Percentiles rank a stretch among this genome's conserved stretches.
Conservation (phyloP, 768 basidiomycete genomes). For the Boletus bicolor region DNA sequence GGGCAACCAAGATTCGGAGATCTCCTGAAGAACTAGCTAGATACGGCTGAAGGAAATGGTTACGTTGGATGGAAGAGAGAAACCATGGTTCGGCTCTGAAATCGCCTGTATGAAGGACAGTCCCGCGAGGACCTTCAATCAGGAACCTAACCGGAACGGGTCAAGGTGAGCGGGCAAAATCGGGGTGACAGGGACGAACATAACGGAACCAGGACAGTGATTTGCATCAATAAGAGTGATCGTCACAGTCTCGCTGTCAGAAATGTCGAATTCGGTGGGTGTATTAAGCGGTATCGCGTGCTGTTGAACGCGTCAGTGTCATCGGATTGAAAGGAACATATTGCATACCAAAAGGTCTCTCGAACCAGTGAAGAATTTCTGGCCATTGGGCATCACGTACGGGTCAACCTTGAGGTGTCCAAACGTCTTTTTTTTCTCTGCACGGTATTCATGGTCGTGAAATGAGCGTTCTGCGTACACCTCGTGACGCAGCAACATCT, state of each 20-base stretch:
- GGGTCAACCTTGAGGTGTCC: slow-evolving; percentile 64
- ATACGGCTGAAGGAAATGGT: slow-evolving; percentile 73
- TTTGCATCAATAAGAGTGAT: slow-evolving; percentile 88
- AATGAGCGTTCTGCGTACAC: slow-evolving; percentile 61
- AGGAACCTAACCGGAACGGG: slow-evolving; percentile 61
- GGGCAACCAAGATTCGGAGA: slow-evolving; percentile 25
- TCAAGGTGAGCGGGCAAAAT: background rate
- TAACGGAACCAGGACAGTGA: slow-evolving; percentile 92
- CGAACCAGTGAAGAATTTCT: slow-evolving; percentile 46
- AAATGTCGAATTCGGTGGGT: slow-evolving; percentile 61
- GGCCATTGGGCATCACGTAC: slow-evolving; percentile 43
- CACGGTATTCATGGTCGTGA: slow-evolving; percentile 39
- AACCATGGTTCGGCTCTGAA: slow-evolving; percentile 85
- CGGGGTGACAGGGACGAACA: slow-evolving; percentile 46
- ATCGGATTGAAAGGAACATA: background rate
- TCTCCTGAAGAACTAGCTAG: slow-evolving; percentile 38
- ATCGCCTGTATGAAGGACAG: slow-evolving; percentile 91
- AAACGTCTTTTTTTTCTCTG: slow-evolving; percentile 48
- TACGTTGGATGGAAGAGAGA: slow-evolving; percentile 60
- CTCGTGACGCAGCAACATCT: slow-evolving; percentile 81
- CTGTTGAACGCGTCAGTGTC: slow-evolving; percentile 33
- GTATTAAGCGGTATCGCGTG: slow-evolving; percentile 56
- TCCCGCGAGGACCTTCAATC: slow-evolving; percentile 64
- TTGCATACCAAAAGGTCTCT: slow-evolving; percentile 49
- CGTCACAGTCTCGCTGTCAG: slow-evolving; percentile 53